Conservation (phyloP, 75 land plant species). For the Pinus taeda region DNA sequence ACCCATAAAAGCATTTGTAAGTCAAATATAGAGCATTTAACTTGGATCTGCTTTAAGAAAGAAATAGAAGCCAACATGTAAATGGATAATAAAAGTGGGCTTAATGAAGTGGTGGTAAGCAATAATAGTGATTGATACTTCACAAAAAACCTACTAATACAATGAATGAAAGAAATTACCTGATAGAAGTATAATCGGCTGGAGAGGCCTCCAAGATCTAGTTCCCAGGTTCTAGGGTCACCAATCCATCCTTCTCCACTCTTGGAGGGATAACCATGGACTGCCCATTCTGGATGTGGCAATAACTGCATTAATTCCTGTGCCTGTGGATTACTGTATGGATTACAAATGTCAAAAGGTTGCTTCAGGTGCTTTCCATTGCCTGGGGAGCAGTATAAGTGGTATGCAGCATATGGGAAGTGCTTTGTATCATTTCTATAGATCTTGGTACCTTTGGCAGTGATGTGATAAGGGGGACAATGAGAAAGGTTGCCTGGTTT, state of each 20-base stretch:
- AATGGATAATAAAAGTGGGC: no score
- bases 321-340: slow-evolving; percentile 90
- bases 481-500: slow-evolving; percentile 1
- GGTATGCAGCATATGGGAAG: slow-evolving; percentile 66
- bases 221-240: slow-evolving; percentile 38
- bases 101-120: no score
- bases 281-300: slow-evolving; percentile 92
- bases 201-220: slow-evolving; percentile 47
- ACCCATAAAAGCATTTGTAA: neutral
- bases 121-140: no score
- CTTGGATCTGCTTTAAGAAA: neutral
- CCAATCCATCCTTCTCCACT: slow-evolving; percentile 50
- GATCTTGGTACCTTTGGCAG: slow-evolving; percentile 16
- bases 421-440: slow-evolving; percentile 32
- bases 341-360: slow-evolving; percentile 60
- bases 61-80: neutral
- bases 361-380: slow-evolving; percentile 55
- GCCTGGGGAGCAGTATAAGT: slow-evolving; percentile 73
- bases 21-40: neutral
- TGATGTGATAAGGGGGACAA: slow-evolving; percentile 46
- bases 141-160: neutral
- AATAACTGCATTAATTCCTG: slow-evolving; percentile 79
- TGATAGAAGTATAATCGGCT: slow-evolving; percentile 45
- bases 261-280: slow-evolving; percentile 69
- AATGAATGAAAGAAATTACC: slow-evolving; percentile 2